phyloP scores from a whole-genome alignment of 148 eudicot species.

The Limonium bicolor region DNA sequence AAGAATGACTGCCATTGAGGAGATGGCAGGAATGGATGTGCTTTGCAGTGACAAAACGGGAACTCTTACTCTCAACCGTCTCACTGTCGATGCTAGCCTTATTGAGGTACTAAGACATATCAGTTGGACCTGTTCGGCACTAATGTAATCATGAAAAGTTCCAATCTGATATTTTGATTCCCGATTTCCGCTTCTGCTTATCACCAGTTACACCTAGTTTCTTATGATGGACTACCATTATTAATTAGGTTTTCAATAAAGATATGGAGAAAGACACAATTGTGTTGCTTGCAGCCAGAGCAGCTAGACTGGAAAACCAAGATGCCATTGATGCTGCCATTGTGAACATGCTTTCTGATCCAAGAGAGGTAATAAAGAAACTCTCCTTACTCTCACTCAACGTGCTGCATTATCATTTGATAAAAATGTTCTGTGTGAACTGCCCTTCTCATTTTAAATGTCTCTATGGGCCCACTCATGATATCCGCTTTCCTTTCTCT shows the following conservation, averaged over 20 bases:
- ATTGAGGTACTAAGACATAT: conserved; percentile 42
- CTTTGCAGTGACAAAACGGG: conserved; percentile 76
- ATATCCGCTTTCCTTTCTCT: no score
- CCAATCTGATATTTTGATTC: no score
- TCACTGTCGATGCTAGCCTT: conserved; percentile 53
- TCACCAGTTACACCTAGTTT: no score
- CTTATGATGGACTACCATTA: not conserved
- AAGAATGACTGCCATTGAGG: conserved; percentile 83
- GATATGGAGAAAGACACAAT: conserved; percentile 56
- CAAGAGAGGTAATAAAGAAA: conserved; percentile 41
- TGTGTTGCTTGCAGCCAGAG: conserved; percentile 64
- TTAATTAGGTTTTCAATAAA: conserved; percentile 34
- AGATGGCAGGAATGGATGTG: conserved; percentile 88
- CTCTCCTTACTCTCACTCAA: no score
- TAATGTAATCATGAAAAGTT: no score
- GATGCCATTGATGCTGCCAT: conserved; percentile 77
- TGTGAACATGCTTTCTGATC: conserved; percentile 59
- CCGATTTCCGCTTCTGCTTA: no score
- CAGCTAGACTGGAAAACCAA: conserved; percentile 70
- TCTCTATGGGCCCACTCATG: no score
- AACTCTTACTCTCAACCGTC: conserved; percentile 57
- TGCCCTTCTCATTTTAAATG: no score
- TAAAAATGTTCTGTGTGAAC: no score
- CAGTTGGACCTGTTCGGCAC: no score
- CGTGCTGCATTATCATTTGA: no score